Base-by-base conservation (phyloP, 139 green algal species). In the Marvania coccoides region DNA sequence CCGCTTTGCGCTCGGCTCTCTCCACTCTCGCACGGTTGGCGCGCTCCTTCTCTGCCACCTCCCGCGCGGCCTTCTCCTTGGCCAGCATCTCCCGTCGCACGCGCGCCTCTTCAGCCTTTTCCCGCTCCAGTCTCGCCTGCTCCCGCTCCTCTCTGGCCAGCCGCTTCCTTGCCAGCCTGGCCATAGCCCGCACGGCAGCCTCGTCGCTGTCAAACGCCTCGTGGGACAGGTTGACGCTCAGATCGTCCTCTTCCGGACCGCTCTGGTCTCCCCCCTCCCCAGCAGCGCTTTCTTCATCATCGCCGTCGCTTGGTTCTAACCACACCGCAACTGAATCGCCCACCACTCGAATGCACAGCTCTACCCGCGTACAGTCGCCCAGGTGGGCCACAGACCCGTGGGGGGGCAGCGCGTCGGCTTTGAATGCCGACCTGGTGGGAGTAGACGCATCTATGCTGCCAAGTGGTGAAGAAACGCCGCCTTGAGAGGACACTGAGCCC, bases 81-180 rank as follows among this genome's bases (percentile, higher is more conserved):
- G 35, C 36, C 55, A 74, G 62, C 14, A 73, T 71, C 59, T 87
- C 78, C 51, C 79, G 67, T 23, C 31, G 45, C 24, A 47, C 30
- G 23, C 35, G 36, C 40, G 35, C 65, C 58, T 57, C 58, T 47
- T 73, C 75, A 61, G 35, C 69, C 55, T 36, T 65, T 62, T 79
- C 67, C 33, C 9, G 56, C 37, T 79, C 70, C 12, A 78, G 61
- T 15, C 59, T 47, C 4, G 47, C 71, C 62, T 74, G 67, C 53
- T 82, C 74, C 19, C 42, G 61, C 40, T 84, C 67, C 29, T 84
- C 67, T 38, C 68, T 60, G 26, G 61, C 57, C 56, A 87, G 51
- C 45, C 73, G 53, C 46, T 47, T 35, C 24, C 70, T 64, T 1
- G 74, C 80, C 24, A 61, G 30, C 3, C 61, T 24, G 29, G 67